Base-by-base conservation (phyloP, 768 basidiomycete genomes). In the Mycena belliarum region DNA sequence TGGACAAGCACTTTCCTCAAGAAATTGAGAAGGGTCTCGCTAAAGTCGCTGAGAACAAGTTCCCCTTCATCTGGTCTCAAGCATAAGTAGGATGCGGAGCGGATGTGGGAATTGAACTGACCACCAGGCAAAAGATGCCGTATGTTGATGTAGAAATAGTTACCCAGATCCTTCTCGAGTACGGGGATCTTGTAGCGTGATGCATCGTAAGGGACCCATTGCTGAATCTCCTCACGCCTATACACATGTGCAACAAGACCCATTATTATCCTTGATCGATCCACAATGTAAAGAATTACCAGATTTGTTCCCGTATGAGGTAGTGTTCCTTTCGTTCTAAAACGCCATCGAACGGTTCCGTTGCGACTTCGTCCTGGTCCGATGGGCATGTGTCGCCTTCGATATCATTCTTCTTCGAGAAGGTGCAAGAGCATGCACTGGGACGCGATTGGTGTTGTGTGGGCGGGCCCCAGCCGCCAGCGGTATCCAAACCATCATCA, bases 91-190 rank as follows among this genome's bases (percentile, higher is more conserved):
- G 10, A 9, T 23, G 6, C 16, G 6, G 6, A 2, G 21, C 6
- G 16, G 20, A 6, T 6, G 20, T 6, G 12, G 1, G 2, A 23
- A 5, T 32, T 15, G 37, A 40, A 58, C 49, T 48, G 41, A 33
- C 57, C 50, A 15, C 57, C 57, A 20, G 57, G 57, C 14, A 48
- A 9, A 29, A 20, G 1, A 25, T 58, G 57, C 6, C 57, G 59
- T 4, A 56, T 14, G 25, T 65, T 60, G 51, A 68, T 45, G 49
- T 64, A 57, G 43, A 68, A 69, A 35, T 66, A 69, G 44, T 61
- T 68, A 14, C 55, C 50, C 1, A 56, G 9, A 26, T 69, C 64
- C 33, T 61, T 63, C 21, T 53, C 50, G 28, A 55, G 54, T 3
- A 53, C 40, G 6, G 43, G 32, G 12, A 60, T 57, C 24, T 54